These are phyloP conservation scores for Pestalotiopsis sp. DNA, from an alignment of 2,329 filamentous ascomycete genomes.

Conservation along the genomic window DNA sequence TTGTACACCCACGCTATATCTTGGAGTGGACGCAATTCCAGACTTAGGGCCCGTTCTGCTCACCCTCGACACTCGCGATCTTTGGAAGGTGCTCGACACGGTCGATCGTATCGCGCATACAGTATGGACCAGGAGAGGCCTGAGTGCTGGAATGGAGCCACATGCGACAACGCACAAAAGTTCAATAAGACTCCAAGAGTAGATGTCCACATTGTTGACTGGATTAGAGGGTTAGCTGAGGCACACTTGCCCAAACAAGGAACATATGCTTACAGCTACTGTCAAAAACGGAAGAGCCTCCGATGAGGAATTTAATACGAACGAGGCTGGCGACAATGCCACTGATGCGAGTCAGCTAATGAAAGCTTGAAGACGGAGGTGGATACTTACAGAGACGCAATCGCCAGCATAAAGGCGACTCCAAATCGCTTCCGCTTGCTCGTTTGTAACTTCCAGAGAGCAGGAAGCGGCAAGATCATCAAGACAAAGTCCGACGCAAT, in stretches of 20 bases:
- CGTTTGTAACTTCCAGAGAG: constrained; percentile 3
- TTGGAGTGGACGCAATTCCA: background rate
- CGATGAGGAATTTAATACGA: constrained; percentile 1
- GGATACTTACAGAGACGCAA: constrained; percentile 7
- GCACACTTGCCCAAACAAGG: no score
- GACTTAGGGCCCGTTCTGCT: background rate
- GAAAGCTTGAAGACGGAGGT: background rate
- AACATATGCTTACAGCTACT: background rate
- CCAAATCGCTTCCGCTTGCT: constrained; percentile 1
- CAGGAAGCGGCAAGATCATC: constrained; percentile 7
- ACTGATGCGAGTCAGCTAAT: background rate
- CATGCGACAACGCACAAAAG: constrained; percentile 5
- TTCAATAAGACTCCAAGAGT: constrained; percentile 7
- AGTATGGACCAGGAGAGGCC: background rate
- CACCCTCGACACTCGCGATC: background rate
- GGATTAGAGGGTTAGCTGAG: background rate
- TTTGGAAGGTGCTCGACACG: background rate
- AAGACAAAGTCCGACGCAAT: constrained; percentile 3
- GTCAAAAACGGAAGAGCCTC: background rate
- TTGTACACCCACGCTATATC: background rate
- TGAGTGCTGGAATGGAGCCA: background rate
- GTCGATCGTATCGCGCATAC: background rate
- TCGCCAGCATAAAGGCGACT: background rate
- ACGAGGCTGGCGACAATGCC: constrained; percentile 7
- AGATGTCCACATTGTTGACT: constrained; percentile 6